Evolutionary conservation across 495 filamentous ascomycete species (phyloP).

Genomic region (Xylaria bambusicola): DNA sequence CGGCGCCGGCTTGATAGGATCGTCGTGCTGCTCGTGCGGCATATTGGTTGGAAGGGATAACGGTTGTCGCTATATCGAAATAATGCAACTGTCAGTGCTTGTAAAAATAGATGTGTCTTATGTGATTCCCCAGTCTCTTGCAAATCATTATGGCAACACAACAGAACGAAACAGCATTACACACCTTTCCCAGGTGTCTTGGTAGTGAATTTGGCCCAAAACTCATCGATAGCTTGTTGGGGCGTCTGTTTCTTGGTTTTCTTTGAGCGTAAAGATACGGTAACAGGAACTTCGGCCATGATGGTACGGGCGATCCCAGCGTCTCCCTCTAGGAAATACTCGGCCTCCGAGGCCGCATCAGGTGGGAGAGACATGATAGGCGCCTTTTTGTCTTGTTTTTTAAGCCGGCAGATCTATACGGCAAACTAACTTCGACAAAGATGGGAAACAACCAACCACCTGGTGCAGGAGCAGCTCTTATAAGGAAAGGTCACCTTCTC

Average conservation of each 20-base stretch:
- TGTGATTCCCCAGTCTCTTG: too few relatives aligned
- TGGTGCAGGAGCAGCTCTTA: neutral
- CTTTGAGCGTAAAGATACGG: conserved; percentile 18
- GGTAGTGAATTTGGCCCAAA: conserved; percentile 76
- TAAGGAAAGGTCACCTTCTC: too few relatives aligned
- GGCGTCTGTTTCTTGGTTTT: conserved; percentile 54
- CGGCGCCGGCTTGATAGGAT: conserved; percentile 40
- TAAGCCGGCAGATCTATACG: neutral
- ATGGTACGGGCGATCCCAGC: conserved; percentile 19
- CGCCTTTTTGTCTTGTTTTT: neutral
- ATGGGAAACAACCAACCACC: neutral
- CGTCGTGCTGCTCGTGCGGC: conserved; percentile 66
- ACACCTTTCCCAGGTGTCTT: conserved; percentile 59
- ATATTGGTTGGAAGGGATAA: conserved; percentile 74
- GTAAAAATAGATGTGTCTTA: too few relatives aligned
- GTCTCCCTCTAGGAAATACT: conserved; percentile 19
- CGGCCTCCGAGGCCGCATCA: conserved; percentile 22
- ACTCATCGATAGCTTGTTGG: conserved; percentile 71
- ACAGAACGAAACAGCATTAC: conserved; percentile 6
- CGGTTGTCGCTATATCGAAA: conserved; percentile 57
- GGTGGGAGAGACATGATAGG: conserved; percentile 23
- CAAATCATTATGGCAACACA: conserved; percentile 1
- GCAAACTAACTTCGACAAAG: neutral
- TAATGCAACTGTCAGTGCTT: too few relatives aligned
- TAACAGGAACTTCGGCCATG: conserved; percentile 28